Conservation (phyloP, 192 early-diverging fungal species). For the Backusella luteola region DNA sequence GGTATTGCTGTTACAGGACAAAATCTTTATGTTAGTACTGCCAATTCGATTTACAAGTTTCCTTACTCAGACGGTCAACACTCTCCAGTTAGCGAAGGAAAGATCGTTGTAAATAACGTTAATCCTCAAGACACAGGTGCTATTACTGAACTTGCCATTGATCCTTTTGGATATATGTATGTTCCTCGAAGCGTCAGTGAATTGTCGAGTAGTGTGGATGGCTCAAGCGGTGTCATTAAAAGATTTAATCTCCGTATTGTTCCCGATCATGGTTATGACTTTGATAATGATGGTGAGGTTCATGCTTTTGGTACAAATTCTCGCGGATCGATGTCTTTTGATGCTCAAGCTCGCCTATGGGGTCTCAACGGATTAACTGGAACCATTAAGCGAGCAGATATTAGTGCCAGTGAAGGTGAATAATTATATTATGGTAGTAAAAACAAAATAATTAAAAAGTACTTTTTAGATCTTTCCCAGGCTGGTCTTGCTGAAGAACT, state of each 20-base stretch:
- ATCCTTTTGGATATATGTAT: constrained; percentile 27
- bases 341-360: constrained; percentile 33
- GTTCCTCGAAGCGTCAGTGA: constrained; percentile 13
- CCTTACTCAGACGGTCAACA: constrained; percentile 33
- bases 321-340: constrained; percentile 26
- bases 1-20: constrained; percentile 20
- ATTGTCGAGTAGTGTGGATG: not conserved
- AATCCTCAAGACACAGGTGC: not conserved
- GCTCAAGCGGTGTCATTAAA: constrained; percentile 21
- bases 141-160: constrained; percentile 22
- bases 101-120: constrained; percentile 20
- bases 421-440: not conserved
- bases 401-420: constrained; percentile 1
- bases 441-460: not conserved
- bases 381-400: constrained; percentile 11
- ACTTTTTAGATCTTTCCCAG: constrained; percentile 1
- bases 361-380: constrained; percentile 14
- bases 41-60: constrained; percentile 22
- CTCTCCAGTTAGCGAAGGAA: constrained; percentile 7
- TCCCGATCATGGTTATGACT: constrained; percentile 28
- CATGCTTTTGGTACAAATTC: constrained; percentile 26
- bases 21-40: constrained; percentile 27
- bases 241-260: constrained; percentile 21
- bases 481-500: constrained; percentile 20
- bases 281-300: constrained; percentile 21